Percentiles rank a stretch among this genome's conserved stretches.
These are phyloP conservation scores for Porogramme epimiltina DNA, from an alignment of 1,284 basidiomycete species.

Conservation along the genomic window DNA sequence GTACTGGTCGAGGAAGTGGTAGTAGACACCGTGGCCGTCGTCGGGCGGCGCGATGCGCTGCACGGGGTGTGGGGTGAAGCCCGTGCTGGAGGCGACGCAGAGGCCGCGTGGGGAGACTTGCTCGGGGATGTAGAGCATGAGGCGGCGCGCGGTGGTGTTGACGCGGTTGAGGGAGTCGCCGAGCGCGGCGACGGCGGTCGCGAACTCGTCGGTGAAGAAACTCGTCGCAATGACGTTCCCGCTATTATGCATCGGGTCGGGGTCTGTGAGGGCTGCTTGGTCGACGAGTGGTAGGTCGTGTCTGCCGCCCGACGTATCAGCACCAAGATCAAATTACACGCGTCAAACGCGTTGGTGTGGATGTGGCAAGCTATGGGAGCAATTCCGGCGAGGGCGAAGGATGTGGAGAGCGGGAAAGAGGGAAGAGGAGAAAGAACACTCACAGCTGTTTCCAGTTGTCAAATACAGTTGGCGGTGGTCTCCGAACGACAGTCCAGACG, in stretches of 20 bases:
- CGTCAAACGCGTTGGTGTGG: too few species aligned
- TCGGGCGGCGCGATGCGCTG: slow-evolving; percentile 40
- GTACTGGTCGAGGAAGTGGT: slow-evolving; percentile 44
- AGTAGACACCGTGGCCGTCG: slow-evolving; percentile 34
- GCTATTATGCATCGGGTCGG: slow-evolving; percentile 4
- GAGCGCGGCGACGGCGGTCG: slow-evolving; percentile 43
- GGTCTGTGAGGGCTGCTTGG: slow-evolving; percentile 1
- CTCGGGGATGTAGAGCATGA: slow-evolving; percentile 43
- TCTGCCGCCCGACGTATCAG: too few species aligned
- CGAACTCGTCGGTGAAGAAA: slow-evolving; percentile 45
- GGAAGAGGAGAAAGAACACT: slow-evolving; percentile 4
- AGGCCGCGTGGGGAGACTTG: slow-evolving; percentile 40
- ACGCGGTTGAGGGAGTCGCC: slow-evolving; percentile 41
- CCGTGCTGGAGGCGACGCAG: slow-evolving; percentile 40
- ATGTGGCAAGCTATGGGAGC: too few species aligned
- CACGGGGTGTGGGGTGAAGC: slow-evolving; percentile 41
- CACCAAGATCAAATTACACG: too few species aligned
- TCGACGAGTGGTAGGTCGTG: slow-evolving; percentile 15
- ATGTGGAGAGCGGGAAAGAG: too few species aligned
- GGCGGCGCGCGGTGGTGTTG: slow-evolving; percentile 36
- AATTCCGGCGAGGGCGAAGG: not conserved
- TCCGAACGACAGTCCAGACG: too few species aligned
- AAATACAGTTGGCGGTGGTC: too few species aligned
- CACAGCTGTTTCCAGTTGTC: slow-evolving; percentile 12
- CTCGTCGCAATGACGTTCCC: slow-evolving; percentile 42